A percentile compares a stretch with the other conserved stretches of the same genome.
Evolutionary conservation across 1,284 basidiomycete species (phyloP).

Genomic region (Microbotryum violaceum): DNA sequence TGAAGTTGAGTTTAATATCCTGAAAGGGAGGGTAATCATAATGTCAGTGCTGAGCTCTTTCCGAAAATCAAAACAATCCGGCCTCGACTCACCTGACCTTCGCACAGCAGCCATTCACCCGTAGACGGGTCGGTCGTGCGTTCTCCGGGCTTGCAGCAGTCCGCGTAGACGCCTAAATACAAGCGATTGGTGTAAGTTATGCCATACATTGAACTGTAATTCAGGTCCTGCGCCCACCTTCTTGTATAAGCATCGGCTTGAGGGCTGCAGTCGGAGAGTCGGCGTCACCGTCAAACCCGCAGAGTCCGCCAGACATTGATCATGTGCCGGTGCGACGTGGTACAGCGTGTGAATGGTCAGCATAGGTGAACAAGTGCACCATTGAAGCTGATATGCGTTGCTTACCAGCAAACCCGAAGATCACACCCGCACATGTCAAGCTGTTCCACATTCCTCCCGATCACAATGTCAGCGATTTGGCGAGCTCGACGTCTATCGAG

Average conservation of each 20-base stretch:
- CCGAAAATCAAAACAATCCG: background rate
- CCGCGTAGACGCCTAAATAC: conserved; percentile 22
- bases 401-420: conserved; percentile 31
- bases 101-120: conserved; percentile 1
- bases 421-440: conserved; percentile 26
- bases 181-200: no score
- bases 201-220: no score
- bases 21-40: background rate
- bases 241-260: conserved; percentile 33
- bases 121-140: conserved; percentile 10
- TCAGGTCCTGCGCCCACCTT: conserved; percentile 14
- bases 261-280: conserved; percentile 14
- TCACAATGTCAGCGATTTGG: background rate
- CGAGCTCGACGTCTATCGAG: no score
- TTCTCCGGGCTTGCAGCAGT: conserved; percentile 20
- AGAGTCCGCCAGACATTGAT: no score
- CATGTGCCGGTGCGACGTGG: no score
- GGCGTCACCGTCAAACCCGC: no score
- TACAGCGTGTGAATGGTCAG: no score
- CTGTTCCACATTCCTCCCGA: conserved; percentile 1
- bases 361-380: no score
- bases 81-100: conserved; percentile 7
- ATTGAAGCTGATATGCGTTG: background rate
- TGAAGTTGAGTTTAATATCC: conserved; percentile 36
- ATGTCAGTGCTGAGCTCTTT: background rate